Percentiles rank a stretch among this genome's conserved stretches.
These are phyloP conservation scores for Eragrostis tef DNA, from an alignment of 202 grass and related monocot genomes.

Conservation along the genomic window DNA sequence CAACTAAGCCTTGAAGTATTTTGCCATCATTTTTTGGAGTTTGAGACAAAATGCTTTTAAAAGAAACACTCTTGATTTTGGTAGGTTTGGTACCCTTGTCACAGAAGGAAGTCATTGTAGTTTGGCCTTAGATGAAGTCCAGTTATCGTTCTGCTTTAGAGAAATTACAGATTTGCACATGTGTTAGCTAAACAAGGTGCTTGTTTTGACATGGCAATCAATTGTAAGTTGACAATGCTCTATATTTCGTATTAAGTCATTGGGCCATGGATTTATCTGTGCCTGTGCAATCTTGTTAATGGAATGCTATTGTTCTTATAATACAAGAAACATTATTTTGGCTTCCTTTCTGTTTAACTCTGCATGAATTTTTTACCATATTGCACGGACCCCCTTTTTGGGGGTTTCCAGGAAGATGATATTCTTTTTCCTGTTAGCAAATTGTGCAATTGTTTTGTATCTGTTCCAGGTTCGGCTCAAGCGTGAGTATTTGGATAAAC, in stretches of 20 bases:
- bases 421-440: constrained; percentile 32
- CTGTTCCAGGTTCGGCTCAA: constrained; percentile 81
- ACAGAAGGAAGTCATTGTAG: neutral
- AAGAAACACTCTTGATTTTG: neutral
- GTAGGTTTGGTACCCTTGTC: neutral
- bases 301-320: neutral
- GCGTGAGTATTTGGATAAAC: constrained; percentile 88
- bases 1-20: constrained; percentile 22
- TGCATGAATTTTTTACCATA: constrained; percentile 2
- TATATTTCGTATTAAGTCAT: neutral
- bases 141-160: neutral
- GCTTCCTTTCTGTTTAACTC: constrained; percentile 13
- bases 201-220: neutral
- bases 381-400: constrained; percentile 18
- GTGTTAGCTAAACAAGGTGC: neutral
- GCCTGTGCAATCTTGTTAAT: neutral
- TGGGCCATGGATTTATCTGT: neutral
- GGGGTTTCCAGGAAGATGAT: neutral
- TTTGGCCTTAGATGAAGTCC: neutral
- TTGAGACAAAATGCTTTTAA: constrained; percentile 8
- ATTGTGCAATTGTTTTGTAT: constrained; percentile 24
- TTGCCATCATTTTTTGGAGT: neutral
- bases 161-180: neutral
- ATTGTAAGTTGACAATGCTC: neutral
- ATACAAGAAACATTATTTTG: neutral